Conservation (phyloP, 2,329 filamentous ascomycete genomes). For the Verticillium nubilum region DNA sequence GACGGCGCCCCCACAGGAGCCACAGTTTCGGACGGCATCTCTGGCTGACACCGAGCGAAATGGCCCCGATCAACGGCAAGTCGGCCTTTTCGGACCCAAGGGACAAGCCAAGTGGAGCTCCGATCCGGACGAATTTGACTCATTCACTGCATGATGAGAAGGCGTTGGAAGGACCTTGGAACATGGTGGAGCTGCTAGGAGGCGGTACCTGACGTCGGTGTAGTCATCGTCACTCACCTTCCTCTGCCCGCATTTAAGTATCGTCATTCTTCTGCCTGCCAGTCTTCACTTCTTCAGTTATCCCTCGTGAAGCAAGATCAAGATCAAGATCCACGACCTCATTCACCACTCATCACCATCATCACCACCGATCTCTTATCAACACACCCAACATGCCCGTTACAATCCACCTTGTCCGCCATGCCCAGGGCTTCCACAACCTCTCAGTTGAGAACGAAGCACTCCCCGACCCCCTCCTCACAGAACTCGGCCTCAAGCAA, state of each 20-base stretch:
- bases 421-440: constrained; percentile 80
- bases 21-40: neutral
- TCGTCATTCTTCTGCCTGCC: too few species aligned
- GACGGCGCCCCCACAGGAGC: neutral
- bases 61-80: neutral
- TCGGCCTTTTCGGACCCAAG: neutral
- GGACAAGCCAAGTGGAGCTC: neutral
- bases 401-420: constrained; percentile 63
- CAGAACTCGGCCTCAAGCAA: constrained; percentile 69
- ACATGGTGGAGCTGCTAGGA: neutral
- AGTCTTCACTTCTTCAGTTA: too few species aligned
- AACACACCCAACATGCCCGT: constrained; percentile 34
- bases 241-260: too few species aligned
- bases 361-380: too few species aligned
- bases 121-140: neutral
- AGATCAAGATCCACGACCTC: neutral
- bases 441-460: constrained; percentile 62
- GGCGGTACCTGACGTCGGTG: too few species aligned
- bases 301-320: too few species aligned
- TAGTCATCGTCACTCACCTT: too few species aligned
- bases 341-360: neutral
- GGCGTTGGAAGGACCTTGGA: neutral
- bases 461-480: constrained; percentile 74
- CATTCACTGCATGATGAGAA: neutral
- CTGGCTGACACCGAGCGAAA: neutral